Evolutionary conservation across 129 eudicot genomes (phyloP), one percentile per base, ranked within the genome.

Genomic region (Flaveria sonorensis): DNA sequence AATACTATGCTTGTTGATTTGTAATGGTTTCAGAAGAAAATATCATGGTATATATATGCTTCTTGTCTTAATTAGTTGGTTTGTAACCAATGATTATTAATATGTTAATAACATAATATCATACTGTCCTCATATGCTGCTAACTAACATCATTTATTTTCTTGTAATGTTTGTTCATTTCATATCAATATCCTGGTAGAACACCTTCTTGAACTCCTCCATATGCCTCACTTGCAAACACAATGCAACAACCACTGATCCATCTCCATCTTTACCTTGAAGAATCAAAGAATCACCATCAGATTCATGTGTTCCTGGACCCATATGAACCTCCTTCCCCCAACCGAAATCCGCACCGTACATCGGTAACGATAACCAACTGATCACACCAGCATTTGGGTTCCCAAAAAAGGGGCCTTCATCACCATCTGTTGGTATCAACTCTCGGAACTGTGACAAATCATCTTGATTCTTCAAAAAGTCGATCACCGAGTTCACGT

Each of bases 311-410:
- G 81, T 75, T 81, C 85, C 85, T 42, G 85, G 87, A 28, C 83
- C 76, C 85, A 76, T 72, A 75, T 79, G 76, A 13, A 76, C 18
- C 83, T 83, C 85, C 73, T 79, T 80, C 65, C 90, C 90, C 91
- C 93, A 90, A 8, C 96, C 96, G 52, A 90, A 88, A 82, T 90
- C 88, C 4, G 86, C 53, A 12, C 85, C 91, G 28, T 69, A 77
- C 1, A 82, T 40, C 3, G 89, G 89, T 3, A 90, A 48, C 1
- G 66, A 77, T 10, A 80, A 55, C 93, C 96, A 88, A 56, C 93
- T 90, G 68, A 79, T 81, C 21, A 86, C 89, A n/a, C 75, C 81
- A 5, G 86, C 24, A 71, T 86, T 86, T 16, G 90, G 90, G 42
- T 87, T 84, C 0, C 89, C 90, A 36, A 79, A 77, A 42, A 46